Percentiles rank a stretch among this genome's conserved stretches.
These are phyloP conservation scores for Quercus variabilis DNA, from an alignment of 306 rosid species.

Conservation along the genomic window DNA sequence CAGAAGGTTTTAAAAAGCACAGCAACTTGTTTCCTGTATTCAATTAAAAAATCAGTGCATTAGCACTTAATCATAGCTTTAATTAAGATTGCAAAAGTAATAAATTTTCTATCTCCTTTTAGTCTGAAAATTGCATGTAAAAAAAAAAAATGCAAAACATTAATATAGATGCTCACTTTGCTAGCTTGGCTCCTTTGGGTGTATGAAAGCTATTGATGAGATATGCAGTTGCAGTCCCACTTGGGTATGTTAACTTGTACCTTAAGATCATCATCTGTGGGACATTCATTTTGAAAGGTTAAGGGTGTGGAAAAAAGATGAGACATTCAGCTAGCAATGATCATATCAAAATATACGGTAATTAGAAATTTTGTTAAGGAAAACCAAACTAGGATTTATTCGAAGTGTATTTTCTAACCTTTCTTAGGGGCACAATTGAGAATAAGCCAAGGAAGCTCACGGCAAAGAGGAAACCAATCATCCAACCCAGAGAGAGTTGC, in stretches of 20 bases:
- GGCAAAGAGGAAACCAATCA: constrained; percentile 60
- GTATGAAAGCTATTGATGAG: constrained; percentile 81
- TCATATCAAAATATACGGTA: not conserved
- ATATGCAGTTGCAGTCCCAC: constrained; percentile 87
- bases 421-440: constrained; percentile 69
- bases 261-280: constrained; percentile 61
- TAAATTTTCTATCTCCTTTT: no score
- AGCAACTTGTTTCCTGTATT: constrained; percentile 58
- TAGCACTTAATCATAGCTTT: no score
- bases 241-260: constrained; percentile 73
- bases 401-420: constrained; percentile 29
- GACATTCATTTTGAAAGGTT: not conserved
- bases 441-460: constrained; percentile 80
- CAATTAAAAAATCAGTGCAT: not conserved
- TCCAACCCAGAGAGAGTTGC: constrained; percentile 58
- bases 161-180: constrained; percentile 39
- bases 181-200: constrained; percentile 76
- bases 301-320: no score
- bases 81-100: no score
- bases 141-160: no score
- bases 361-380: not conserved
- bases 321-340: no score
- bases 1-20: constrained; percentile 60
- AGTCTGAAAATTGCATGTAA: no score
- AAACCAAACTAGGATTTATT: not conserved